Percentiles rank a stretch among this genome's conserved stretches.
These are phyloP conservation scores for Aegilops longissima DNA, from an alignment of 176 grass and related monocot genomes.

Conservation along the genomic window DNA sequence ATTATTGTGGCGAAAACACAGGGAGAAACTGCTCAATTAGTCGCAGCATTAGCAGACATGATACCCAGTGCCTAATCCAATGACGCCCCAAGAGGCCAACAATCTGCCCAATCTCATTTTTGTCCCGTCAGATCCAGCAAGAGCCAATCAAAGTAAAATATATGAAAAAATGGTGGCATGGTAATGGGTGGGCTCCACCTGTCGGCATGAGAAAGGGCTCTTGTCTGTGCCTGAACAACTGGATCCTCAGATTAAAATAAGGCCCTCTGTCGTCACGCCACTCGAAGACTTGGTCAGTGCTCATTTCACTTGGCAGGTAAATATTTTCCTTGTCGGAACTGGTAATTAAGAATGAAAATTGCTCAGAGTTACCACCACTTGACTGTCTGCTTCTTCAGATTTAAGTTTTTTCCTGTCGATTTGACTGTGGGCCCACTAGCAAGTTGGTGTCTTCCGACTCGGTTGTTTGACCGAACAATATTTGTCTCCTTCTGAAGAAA, in stretches of 20 bases:
- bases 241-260: not conserved
- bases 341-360: not conserved
- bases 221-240: not conserved
- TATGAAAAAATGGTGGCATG: not conserved
- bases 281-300: not conserved
- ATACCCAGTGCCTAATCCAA: not conserved
- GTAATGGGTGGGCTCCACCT: not conserved
- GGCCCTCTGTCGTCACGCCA: constrained; percentile 1
- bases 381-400: not conserved
- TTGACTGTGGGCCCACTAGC: not conserved
- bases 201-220: not conserved
- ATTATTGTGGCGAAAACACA: not conserved
- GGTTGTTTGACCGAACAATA: constrained; percentile 22
- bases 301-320: not conserved
- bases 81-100: not conserved
- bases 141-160: not conserved
- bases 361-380: not conserved
- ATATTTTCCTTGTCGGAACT: not conserved
- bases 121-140: not conserved
- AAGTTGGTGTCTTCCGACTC: not conserved
- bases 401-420: not conserved
- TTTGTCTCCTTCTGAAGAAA: constrained; percentile 4
- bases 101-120: not conserved
- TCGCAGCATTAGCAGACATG: not conserved
- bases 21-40: not conserved